phyloP scores from a whole-genome alignment of 2,329 filamentous ascomycete species.

The Penicillium occitanis region DNA sequence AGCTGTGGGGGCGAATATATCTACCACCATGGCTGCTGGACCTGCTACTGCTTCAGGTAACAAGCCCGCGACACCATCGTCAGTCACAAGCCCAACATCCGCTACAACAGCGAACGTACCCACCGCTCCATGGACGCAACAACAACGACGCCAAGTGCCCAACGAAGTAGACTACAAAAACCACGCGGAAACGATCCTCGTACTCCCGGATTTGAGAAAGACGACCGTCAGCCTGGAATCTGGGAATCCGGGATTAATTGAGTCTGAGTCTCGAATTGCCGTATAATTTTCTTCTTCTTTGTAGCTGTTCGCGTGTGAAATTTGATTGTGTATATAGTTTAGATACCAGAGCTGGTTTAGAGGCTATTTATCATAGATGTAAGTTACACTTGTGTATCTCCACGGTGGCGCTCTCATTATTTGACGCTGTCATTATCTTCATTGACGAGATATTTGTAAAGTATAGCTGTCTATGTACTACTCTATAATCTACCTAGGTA shows the following conservation, averaged over 20 bases:
- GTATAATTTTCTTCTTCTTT: not conserved
- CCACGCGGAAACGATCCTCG: slow-evolving; percentile 71
- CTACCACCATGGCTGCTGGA: slow-evolving; percentile 26
- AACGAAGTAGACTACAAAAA: slow-evolving; percentile 82
- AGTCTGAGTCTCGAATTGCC: slow-evolving; percentile 18
- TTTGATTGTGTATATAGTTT: not conserved
- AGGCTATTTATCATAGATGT: not conserved
- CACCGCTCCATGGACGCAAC: slow-evolving; percentile 16
- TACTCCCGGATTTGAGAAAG: slow-evolving; percentile 67
- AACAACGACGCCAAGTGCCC: slow-evolving; percentile 43
- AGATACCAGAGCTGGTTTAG: slow-evolving; percentile 1
- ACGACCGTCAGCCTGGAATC: slow-evolving; percentile 61
- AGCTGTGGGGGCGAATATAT: not conserved
- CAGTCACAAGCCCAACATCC: not conserved
- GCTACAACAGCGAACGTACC: slow-evolving; percentile 20
- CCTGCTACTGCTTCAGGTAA: not conserved
- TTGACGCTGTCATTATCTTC: too few species aligned
- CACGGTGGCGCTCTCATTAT: too few species aligned
- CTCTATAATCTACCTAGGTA: too few species aligned
- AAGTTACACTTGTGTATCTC: too few species aligned
- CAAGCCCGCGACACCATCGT: not conserved
- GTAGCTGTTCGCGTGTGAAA: not conserved
- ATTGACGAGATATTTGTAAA: too few species aligned
- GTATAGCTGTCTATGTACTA: too few species aligned
- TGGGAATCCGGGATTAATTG: slow-evolving; percentile 21